Percentiles rank a stretch among this genome's conserved stretches.
These are phyloP conservation scores for Tetracentron sinense DNA, from an alignment of 164 flowering plant species.

Conservation along the genomic window DNA sequence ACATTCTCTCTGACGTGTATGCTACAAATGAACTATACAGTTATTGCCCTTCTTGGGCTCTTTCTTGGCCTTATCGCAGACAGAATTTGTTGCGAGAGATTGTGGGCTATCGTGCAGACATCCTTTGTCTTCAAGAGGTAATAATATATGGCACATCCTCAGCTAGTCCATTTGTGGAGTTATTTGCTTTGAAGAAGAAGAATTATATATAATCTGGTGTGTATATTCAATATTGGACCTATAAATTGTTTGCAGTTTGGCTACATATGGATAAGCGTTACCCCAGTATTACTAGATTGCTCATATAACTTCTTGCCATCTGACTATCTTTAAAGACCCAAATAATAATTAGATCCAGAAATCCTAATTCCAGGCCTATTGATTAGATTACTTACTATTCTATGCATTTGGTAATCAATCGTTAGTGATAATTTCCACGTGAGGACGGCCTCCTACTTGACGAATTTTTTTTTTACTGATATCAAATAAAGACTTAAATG, in stretches of 20 bases:
- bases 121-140: constrained; percentile 98
- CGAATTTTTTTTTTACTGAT: too few relatives aligned
- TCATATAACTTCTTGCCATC: background rate
- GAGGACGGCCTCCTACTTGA: too few relatives aligned
- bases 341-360: background rate
- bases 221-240: background rate
- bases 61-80: constrained; percentile 89
- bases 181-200: background rate
- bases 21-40: constrained; percentile 71
- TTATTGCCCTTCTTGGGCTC: constrained; percentile 97
- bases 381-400: background rate
- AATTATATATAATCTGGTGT: background rate
- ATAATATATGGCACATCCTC: constrained; percentile 10
- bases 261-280: background rate
- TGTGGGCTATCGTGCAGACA: constrained; percentile 91
- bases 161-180: background rate
- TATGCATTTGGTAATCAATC: too few relatives aligned
- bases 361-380: background rate
- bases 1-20: constrained; percentile 70
- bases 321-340: background rate
- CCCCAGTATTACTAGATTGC: background rate
- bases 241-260: too few relatives aligned
- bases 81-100: constrained; percentile 89
- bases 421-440: too few relatives aligned
- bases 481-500: too few relatives aligned